Conservation (phyloP, 2,329 filamentous ascomycete species). For the Aspergillus hortae region DNA sequence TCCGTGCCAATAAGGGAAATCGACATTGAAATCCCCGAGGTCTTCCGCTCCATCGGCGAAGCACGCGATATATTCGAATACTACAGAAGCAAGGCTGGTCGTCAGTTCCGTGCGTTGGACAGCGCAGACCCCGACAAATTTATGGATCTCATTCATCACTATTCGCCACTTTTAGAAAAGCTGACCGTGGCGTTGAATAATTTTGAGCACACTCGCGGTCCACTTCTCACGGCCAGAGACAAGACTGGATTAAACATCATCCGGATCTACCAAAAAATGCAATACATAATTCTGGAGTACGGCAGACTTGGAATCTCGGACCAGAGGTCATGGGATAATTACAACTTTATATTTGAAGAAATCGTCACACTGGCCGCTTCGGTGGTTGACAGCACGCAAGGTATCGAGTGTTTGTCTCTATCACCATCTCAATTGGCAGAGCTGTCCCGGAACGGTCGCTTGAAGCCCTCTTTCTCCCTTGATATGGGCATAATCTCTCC, state of each 20-base stretch:
- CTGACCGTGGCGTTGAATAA: conserved; percentile 2
- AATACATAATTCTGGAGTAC: conserved; percentile 6
- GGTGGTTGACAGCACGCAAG: conserved; percentile 12
- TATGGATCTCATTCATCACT: neutral
- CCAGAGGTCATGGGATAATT: conserved; percentile 21
- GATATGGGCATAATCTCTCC: conserved; percentile 26
- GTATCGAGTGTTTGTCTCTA: neutral
- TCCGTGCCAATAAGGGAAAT: neutral
- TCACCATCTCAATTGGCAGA: neutral
- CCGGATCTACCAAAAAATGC: conserved; percentile 3
- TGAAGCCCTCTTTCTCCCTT: conserved; percentile 21
- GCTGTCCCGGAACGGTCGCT: neutral
- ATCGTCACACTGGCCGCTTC: conserved; percentile 23
- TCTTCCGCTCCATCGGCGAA: conserved; percentile 5
- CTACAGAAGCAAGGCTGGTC: neutral
- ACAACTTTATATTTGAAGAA: conserved; percentile 20
- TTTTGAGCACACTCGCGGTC: conserved; percentile 4
- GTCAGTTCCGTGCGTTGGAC: neutral
- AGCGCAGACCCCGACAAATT: neutral
- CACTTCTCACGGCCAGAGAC: conserved; percentile 1
- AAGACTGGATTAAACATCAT: conserved; percentile 6
- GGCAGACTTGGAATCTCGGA: conserved; percentile 9
- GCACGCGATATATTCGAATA: conserved; percentile 7
- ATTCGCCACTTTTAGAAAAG: neutral
- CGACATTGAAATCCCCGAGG: neutral